Evolutionary conservation across 169 alveolate genomes (phyloP).

Genomic region (Plasmodium knowlesi): DNA sequence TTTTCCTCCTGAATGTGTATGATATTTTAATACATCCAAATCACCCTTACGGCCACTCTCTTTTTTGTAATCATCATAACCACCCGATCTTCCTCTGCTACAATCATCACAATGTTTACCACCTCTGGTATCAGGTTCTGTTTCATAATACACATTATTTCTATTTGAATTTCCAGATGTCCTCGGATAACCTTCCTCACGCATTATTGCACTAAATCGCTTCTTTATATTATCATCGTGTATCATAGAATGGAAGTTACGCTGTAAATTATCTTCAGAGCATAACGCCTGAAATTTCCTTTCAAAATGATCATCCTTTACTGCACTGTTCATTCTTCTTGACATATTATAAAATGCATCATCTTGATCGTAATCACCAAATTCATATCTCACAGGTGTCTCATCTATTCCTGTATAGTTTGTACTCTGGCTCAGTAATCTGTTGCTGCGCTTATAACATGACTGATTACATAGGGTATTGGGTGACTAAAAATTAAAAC

Average conservation of each 20-base stretch:
- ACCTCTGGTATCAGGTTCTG: not conserved
- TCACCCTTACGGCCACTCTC: too few species aligned
- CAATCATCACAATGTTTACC: not conserved
- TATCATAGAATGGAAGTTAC: not conserved
- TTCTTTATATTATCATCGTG: conserved; percentile 11
- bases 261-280: not conserved
- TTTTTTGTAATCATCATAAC: not conserved
- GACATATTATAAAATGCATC: not conserved
- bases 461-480: not conserved
- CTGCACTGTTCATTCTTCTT: not conserved
- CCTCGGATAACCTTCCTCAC: not conserved
- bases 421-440: not conserved
- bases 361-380: not conserved
- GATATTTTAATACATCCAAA: not conserved
- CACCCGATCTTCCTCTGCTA: not conserved
- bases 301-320: not conserved
- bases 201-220: not conserved
- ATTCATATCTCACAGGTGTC: not conserved
- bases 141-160: not conserved
- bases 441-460: not conserved
- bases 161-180: not conserved
- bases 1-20: not conserved
- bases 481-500: not conserved
- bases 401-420: not conserved
- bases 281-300: not conserved